phyloP scores from a whole-genome alignment of 2,329 filamentous ascomycete species.

The Colletotrichum plurivorum region DNA sequence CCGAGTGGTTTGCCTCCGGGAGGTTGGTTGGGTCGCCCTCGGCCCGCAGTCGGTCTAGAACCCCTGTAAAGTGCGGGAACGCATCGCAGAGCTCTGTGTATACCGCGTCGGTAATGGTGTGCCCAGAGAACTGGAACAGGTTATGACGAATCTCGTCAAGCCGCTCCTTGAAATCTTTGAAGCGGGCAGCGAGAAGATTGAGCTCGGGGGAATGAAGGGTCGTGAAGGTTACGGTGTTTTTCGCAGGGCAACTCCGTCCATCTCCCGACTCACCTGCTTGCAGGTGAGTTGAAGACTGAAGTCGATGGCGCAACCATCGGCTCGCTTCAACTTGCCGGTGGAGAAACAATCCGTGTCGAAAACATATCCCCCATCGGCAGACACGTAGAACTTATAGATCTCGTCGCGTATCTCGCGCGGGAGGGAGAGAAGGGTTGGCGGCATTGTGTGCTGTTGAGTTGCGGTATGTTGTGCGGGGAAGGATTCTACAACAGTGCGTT shows the following conservation, averaged over 20 bases:
- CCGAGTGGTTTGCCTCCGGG: no score
- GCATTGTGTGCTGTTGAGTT: background rate
- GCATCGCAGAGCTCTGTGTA: background rate
- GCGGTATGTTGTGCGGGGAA: no score
- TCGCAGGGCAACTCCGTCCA: slow-evolving; percentile 3
- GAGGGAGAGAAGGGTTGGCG: background rate
- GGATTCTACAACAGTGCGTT: no score
- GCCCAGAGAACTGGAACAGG: background rate
- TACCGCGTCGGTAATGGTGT: background rate
- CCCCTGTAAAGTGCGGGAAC: background rate
- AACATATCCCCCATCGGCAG: background rate
- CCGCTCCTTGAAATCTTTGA: background rate
- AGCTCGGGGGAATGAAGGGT: background rate
- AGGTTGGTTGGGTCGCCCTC: background rate
- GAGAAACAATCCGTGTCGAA: background rate
- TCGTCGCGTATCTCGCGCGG: background rate
- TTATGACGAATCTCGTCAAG: no score
- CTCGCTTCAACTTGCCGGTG: background rate
- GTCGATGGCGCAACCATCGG: background rate
- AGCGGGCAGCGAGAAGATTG: no score
- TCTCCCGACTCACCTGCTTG: background rate
- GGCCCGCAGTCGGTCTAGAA: background rate
- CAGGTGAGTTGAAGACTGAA: slow-evolving; percentile 13
- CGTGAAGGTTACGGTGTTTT: slow-evolving; percentile 15
- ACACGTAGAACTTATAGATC: slow-evolving; percentile 12